Percentiles rank a stretch among this genome's conserved stretches.
These are phyloP conservation scores for Suillus tomentosus DNA, from an alignment of 768 basidiomycete genomes.

Conservation along the genomic window DNA sequence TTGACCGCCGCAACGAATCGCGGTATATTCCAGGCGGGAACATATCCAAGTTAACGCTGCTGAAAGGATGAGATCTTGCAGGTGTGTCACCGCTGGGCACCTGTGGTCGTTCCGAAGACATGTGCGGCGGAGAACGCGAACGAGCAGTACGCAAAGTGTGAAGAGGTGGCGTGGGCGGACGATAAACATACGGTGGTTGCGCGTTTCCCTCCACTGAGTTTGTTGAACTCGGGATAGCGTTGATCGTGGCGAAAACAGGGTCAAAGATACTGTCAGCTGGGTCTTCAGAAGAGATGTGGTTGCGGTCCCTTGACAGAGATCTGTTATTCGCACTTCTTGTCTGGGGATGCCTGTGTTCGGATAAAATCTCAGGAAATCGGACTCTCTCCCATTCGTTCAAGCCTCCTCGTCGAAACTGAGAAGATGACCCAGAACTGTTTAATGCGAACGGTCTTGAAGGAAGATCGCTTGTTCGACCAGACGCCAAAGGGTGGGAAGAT, in stretches of 20 bases:
- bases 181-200: background rate
- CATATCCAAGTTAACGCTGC: constrained; percentile 31
- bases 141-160: constrained; percentile 1
- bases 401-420: constrained; percentile 3
- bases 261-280: background rate
- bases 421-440: background rate
- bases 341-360: constrained; percentile 5
- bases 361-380: constrained; percentile 2
- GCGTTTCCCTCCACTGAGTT: background rate
- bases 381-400: constrained; percentile 6
- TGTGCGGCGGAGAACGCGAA: background rate
- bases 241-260: background rate
- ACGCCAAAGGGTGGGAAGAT: background rate
- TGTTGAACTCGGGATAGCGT: background rate
- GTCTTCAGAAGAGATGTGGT: background rate
- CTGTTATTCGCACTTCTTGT: constrained; percentile 3
- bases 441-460: background rate
- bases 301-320: background rate
- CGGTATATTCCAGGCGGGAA: constrained; percentile 36
- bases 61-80: constrained; percentile 29
- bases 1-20: constrained; percentile 27
- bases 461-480: background rate
- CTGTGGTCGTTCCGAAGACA: background rate
- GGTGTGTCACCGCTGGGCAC: constrained; percentile 1
- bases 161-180: constrained; percentile 4